Percentiles rank a stretch among this genome's conserved stretches.
Conservation (phyloP, 768 basidiomycete species). For the Hygrophoropsis aurantiaca region DNA sequence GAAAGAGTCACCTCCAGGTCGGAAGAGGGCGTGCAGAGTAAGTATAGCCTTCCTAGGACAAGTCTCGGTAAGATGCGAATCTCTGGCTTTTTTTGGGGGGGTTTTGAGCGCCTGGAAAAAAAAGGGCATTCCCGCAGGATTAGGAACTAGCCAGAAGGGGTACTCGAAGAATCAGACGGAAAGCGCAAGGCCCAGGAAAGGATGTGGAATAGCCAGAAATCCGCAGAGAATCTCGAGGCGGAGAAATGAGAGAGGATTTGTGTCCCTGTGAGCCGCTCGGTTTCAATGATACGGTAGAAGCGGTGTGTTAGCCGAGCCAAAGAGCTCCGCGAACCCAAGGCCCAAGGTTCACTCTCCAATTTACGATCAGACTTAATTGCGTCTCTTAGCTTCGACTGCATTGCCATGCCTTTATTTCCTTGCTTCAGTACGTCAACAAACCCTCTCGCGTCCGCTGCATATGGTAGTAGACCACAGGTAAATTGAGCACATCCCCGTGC, state of each 20-base stretch:
- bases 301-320: constrained; percentile 26
- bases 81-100: constrained; percentile 16
- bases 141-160: constrained; percentile 48
- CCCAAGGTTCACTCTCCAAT: constrained; percentile 24
- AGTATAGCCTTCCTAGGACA: constrained; percentile 31
- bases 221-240: constrained; percentile 48
- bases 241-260: constrained; percentile 43
- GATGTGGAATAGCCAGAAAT: constrained; percentile 38
- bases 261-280: constrained; percentile 30
- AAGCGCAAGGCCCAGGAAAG: constrained; percentile 23
- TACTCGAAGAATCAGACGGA: constrained; percentile 33
- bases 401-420: constrained; percentile 32
- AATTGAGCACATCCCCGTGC: constrained; percentile 15
- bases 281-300: constrained; percentile 27
- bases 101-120: constrained; percentile 24
- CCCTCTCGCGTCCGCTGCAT: constrained; percentile 24
- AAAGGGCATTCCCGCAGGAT: constrained; percentile 18
- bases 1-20: constrained; percentile 1
- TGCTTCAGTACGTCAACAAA: constrained; percentile 25
- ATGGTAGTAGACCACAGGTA: constrained; percentile 12
- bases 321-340: constrained; percentile 33
- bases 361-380: constrained; percentile 34
- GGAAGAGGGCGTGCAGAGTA: constrained; percentile 13
- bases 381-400: constrained; percentile 22
- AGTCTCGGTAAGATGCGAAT: constrained; percentile 25